Evolutionary conservation across 2,329 filamentous ascomycete genomes (phyloP), one percentile per base, ranked within the genome.

Genomic region (Exophiala sp.): DNA sequence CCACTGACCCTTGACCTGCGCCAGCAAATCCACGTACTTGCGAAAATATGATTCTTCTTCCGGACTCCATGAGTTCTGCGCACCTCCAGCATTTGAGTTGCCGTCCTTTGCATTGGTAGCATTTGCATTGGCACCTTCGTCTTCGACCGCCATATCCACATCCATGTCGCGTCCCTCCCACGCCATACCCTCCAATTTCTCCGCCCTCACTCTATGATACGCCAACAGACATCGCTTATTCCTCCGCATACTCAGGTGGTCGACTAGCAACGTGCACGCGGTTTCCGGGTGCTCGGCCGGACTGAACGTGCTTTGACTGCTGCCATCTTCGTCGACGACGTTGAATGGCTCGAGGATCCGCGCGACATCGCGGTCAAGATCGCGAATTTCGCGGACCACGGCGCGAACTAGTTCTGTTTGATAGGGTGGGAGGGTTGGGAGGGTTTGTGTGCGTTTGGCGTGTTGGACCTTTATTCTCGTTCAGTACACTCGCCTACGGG

Each of bases 1-100:
- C 92, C 92, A 99, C 66, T 96, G 91, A 1, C 94, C 94, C 70
- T 99, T 99, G 72, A 95, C 96, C 1, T 91, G 89, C n/a, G 92
- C 90, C 51, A 99, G 75, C 62, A 99, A 77, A 66, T 99, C 91
- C 61, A 87, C 86, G 68, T 96, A 99, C 66, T 91, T 87, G 56
- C 92, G 81, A 53, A 96, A 88, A 67, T 96, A 99, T 65, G 97
- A 94, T 70, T 96, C 91, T 70, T 99, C 94, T 69, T 97, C 92
- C 0, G 94, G 91, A 65, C 91, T 96, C 55, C 97, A 75, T 65
- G 88, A 92, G 75, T 86, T 92, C 55, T 84, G 70, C 50, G 82
- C 78, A 57, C 58, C 60, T 69, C 59, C 64, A 71, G 54, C 64
- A 72, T 71, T 52, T 71, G 72, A 83, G 82, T 63, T 84, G 80